Evolutionary conservation across 768 basidiomycete species (phyloP).

Genomic region (Lactarius evosmus): DNA sequence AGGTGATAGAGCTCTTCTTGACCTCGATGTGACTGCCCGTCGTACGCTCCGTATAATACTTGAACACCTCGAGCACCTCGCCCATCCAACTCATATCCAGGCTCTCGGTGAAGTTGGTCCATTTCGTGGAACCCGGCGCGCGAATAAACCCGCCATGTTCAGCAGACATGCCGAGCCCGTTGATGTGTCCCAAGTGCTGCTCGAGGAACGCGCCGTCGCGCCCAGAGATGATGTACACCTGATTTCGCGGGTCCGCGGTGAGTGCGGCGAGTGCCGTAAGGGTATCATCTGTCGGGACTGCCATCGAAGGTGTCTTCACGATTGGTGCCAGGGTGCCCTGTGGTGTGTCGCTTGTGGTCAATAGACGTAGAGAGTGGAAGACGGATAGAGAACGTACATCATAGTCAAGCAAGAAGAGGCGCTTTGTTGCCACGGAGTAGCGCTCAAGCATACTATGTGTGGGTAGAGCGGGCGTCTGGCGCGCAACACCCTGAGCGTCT

Average conservation of each 20-base stretch:
- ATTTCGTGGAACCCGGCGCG: constrained; percentile 59
- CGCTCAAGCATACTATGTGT: constrained; percentile 49
- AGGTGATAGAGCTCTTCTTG: constrained; percentile 97
- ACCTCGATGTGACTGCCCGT: constrained; percentile 94
- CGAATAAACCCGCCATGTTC: constrained; percentile 95
- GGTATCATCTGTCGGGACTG: constrained; percentile 71
- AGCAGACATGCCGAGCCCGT: constrained; percentile 83
- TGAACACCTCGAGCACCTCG: constrained; percentile 94
- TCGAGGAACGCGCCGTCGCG: constrained; percentile 92
- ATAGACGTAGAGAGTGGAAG: neutral
- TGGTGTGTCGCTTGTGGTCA: neutral
- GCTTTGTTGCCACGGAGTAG: constrained; percentile 72
- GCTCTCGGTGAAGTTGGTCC: constrained; percentile 86
- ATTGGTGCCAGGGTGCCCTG: constrained; percentile 96
- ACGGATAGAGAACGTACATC: constrained; percentile 54
- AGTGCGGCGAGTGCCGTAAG: constrained; percentile 71
- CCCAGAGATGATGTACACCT: constrained; percentile 97
- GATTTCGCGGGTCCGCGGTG: constrained; percentile 75
- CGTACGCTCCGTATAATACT: constrained; percentile 95
- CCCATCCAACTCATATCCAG: constrained; percentile 98
- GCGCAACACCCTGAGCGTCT: constrained; percentile 71
- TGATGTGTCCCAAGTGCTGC: constrained; percentile 83
- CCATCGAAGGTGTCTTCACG: constrained; percentile 89
- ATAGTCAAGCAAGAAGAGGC: constrained; percentile 94
- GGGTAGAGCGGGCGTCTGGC: constrained; percentile 83